phyloP scores from a whole-genome alignment of 2,329 filamentous ascomycete genomes.

The Venturia effusa region DNA sequence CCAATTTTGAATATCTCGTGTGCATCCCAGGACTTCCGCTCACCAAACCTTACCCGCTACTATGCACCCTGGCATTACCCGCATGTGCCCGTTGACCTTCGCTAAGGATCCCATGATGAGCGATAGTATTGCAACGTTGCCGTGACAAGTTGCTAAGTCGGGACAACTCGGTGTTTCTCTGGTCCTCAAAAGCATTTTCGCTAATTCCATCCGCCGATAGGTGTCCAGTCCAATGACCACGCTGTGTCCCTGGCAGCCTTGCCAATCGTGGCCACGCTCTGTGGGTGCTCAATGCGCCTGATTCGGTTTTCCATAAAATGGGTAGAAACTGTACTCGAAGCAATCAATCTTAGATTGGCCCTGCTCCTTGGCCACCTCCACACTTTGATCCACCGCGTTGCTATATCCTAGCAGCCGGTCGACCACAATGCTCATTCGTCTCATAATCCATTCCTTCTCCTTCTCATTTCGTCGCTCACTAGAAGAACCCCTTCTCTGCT shows the following conservation, averaged over 20 bases:
- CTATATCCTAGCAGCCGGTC: neutral
- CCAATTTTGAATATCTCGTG: too few species aligned
- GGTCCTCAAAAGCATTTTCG: neutral
- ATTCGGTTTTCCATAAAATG: neutral
- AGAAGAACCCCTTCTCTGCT: neutral
- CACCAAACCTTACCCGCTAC: neutral
- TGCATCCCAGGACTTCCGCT: neutral
- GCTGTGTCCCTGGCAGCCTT: neutral
- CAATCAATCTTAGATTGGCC: conserved; percentile 3
- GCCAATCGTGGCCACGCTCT: neutral
- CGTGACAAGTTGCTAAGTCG: neutral
- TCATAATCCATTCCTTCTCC: neutral
- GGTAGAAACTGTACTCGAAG: neutral
- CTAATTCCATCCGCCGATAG: neutral
- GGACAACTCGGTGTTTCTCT: neutral
- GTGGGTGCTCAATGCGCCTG: neutral
- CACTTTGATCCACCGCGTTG: neutral
- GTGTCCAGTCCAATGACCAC: neutral
- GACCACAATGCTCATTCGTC: neutral
- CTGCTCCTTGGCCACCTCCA: conserved; percentile 2
- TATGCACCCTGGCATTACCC: neutral
- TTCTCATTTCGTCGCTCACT: neutral
- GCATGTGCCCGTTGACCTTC: neutral
- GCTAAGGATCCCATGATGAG: neutral
- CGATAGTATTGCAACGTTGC: neutral